Evolutionary conservation across 208 protist species (phyloP), one percentile per base, ranked within the genome.

Genomic region (Leishmania turanica): DNA sequence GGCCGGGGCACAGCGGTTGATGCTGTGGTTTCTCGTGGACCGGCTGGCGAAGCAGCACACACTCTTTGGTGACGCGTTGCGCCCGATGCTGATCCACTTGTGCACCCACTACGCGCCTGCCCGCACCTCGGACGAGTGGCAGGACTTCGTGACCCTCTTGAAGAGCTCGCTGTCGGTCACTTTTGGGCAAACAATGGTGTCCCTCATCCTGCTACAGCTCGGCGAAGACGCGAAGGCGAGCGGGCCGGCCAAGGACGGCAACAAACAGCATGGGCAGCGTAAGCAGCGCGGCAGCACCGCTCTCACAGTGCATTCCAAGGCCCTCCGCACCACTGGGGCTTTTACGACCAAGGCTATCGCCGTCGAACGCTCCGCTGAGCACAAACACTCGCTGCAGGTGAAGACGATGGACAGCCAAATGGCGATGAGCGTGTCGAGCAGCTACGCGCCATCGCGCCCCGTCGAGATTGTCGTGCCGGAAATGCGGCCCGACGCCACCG

Each of bases 321-420:
- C 92, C 15, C 85, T 96, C 65, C 90, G 92, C 40, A 89, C 85
- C 11, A 83, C 81, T 27, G 93, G 95, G 2, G 91, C 88, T 21
- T 96, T 98, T 70, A 82, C 86, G 56, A 95, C 95, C 5, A 95
- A 95, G 78, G 80, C 88, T 21, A 81, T 95, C 64, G 84, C 80
- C 0, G 82, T 91, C 0, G 88, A 92, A n/a, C 85, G 95, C n/a
- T 54, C 85, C 1, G 87, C 66, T 15, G 72, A 74, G n/a, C 85
- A 86, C 75, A 90, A 90, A 54, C 92, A 96, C 80, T 75, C 69
- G 27, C 87, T 98, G 78, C 95, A 96, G 81, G 95, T 98, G n/a
- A 96, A 96, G 84, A 98, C 93, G 49, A 82, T 96, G 68, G 95
- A 98, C 79, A 96, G 93, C 72, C 91, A 95, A 75, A 93, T 96